These are phyloP conservation scores for Blastobotrys aristatus DNA, from an alignment of 1,139 yeast species.

Conservation along the genomic window DNA sequence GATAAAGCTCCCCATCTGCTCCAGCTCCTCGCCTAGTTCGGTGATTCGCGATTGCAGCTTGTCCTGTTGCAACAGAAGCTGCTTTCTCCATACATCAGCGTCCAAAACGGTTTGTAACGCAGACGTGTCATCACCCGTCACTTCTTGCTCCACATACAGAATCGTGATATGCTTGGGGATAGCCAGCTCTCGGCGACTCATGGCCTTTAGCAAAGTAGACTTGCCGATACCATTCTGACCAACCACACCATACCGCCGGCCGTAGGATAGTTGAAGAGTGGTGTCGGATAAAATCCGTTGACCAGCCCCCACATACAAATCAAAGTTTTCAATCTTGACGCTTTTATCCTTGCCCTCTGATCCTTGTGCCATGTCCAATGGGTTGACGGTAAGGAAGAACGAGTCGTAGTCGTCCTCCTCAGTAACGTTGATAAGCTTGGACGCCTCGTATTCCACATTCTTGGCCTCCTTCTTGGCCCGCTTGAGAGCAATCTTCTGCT, in stretches of 20 bases:
- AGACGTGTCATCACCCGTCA: slow-evolving; percentile 83
- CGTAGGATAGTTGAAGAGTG: slow-evolving; percentile 78
- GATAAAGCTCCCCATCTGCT: slow-evolving; percentile 44
- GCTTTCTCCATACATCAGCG: slow-evolving; percentile 99
- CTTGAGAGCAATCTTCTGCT: slow-evolving; percentile 92
- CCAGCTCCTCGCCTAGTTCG: slow-evolving; percentile 66
- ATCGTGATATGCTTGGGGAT: slow-evolving; percentile 94
- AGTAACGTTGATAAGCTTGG: slow-evolving; percentile 67
- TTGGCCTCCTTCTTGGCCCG: slow-evolving; percentile 71
- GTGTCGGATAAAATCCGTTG: slow-evolving; percentile 89
- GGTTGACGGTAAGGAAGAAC: slow-evolving; percentile 90
- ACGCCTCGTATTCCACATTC: slow-evolving; percentile 74
- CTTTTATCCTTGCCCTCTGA: slow-evolving; percentile 94
- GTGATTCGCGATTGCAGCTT: slow-evolving; percentile 67
- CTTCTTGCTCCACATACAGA: slow-evolving; percentile 95
- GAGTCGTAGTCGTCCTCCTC: slow-evolving; percentile 78
- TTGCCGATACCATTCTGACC: slow-evolving; percentile 99
- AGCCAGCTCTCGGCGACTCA: slow-evolving; percentile 87
- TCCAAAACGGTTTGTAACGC: slow-evolving; percentile 93
- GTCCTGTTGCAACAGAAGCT: slow-evolving; percentile 67
- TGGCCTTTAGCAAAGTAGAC: slow-evolving; percentile 83
- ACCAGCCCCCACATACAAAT: slow-evolving; percentile 92
- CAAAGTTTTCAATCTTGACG: slow-evolving; percentile 87
- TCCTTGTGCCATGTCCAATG: slow-evolving; percentile 68
- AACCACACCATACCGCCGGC: slow-evolving; percentile 93